Base-by-base conservation (phyloP, 345 rosid genomes). In the Lepidium didymum region DNA sequence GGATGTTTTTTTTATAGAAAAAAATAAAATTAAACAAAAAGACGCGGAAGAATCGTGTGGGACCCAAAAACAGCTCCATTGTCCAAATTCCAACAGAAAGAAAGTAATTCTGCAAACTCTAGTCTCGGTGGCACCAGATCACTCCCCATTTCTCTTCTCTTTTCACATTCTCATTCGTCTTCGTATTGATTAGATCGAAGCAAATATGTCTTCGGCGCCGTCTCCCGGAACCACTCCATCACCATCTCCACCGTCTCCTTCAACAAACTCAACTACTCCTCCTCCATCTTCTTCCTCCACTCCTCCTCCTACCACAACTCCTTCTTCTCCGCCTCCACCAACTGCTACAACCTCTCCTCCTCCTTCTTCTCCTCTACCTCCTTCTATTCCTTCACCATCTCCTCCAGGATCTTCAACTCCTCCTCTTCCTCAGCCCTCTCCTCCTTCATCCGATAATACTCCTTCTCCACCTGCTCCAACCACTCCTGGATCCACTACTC, bases 1-100 rank as follows among this genome's bases (percentile, higher is more conserved):
- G 36, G 33, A 8, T 43, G 51, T 66, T 29, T 29, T 29, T 29
- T 27, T 15, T 40, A 16, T 10, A 54, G 34, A 34, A 34, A n/a
- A 54, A 31, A 33, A 31, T 31, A 23, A 64, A 72, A 51, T 62
- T 64, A n/a, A 36, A 50, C 53, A 34, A 37, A 37, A 64, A 38
- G 57, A 25, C 87, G 91, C 85, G 88, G 83, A 72, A 42, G 73
- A 78, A 7, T 73, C 81, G 84, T 5, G 87, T 84, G 72, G 60
- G 94, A 79, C 44, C 87, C 83, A 36, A 58, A 41, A 55, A 31
- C 38, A 53, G 56, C 74, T 27, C 35, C 59, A 10, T 43, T 75
- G 71, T 68, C 74, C 51, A 46, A 56, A 61, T 18, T 43, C 55
- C 46, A n/a, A 21, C 1, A 1, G 9, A 47, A 19, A 57, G 35